Evolutionary conservation across 495 filamentous ascomycete genomes (phyloP).

Genomic region (Pseudevernia furfuracea): DNA sequence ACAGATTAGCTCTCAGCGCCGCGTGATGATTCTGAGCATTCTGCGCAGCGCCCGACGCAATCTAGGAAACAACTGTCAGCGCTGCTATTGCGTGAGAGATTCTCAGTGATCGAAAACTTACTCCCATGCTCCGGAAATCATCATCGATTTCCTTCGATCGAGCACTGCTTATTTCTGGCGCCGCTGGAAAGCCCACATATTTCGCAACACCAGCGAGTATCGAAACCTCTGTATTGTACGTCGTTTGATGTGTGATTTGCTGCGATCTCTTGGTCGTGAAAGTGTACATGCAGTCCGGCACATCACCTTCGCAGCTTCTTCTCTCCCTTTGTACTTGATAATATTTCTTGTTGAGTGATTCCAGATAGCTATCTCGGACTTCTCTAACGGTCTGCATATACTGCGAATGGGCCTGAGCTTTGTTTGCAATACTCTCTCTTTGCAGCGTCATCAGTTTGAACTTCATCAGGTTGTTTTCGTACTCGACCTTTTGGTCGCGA

Average conservation of each 20-base stretch:
- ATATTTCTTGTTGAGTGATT: slow-evolving; percentile 72
- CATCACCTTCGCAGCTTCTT: slow-evolving; percentile 69
- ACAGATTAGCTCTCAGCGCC: slow-evolving; percentile 15
- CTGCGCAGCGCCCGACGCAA: slow-evolving; percentile 25
- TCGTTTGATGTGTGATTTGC: slow-evolving; percentile 68
- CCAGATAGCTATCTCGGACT: slow-evolving; percentile 69
- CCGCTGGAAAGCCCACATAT: slow-evolving; percentile 90
- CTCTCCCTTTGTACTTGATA: slow-evolving; percentile 89
- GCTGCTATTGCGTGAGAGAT: not conserved
- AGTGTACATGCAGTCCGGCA: slow-evolving; percentile 68
- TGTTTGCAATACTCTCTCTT: slow-evolving; percentile 66
- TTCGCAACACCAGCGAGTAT: slow-evolving; percentile 85
- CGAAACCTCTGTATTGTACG: slow-evolving; percentile 90
- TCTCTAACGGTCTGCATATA: slow-evolving; percentile 79
- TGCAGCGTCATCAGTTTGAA: slow-evolving; percentile 65
- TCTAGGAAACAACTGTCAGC: slow-evolving; percentile 22
- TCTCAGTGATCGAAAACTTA: slow-evolving; percentile 44
- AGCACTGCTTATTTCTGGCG: slow-evolving; percentile 68
- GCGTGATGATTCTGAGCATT: slow-evolving; percentile 21
- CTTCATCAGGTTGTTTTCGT: slow-evolving; percentile 61
- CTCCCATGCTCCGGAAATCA: slow-evolving; percentile 82
- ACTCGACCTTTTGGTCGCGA: slow-evolving; percentile 66
- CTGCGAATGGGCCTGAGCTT: slow-evolving; percentile 75
- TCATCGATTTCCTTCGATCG: slow-evolving; percentile 69
- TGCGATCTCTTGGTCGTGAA: slow-evolving; percentile 64